Conservation (phyloP, 805 yeast genomes). For the Candida alai region DNA sequence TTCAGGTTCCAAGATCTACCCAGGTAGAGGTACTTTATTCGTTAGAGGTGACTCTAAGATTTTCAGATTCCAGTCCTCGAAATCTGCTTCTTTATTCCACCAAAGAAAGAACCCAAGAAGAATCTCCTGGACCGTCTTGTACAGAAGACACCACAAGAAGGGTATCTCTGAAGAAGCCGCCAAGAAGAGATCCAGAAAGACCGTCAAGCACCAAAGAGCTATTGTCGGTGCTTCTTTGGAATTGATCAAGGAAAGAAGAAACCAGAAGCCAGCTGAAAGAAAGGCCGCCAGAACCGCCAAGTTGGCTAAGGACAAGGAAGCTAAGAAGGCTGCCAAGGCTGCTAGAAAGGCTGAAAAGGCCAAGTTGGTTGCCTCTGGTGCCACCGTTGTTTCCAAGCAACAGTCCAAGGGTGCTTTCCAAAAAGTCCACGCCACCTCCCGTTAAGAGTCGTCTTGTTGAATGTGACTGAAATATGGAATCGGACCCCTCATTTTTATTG, state of each 20-base stretch:
- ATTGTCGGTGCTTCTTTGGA: slow-evolving; percentile 99
- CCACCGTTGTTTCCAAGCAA: slow-evolving; percentile 76
- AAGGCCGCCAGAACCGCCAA: slow-evolving; percentile 95
- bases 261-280: slow-evolving; percentile 94
- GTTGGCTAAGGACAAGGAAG: slow-evolving; percentile 76
- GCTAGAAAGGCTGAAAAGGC: slow-evolving; percentile 95
- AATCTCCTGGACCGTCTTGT: slow-evolving; percentile 98
- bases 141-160: slow-evolving; percentile 99
- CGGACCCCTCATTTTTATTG: neutral
- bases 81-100: slow-evolving; percentile 95
- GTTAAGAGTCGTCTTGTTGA: slow-evolving; percentile 66
- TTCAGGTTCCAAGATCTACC: slow-evolving; percentile 99
- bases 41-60: slow-evolving; percentile 99
- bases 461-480: slow-evolving; percentile 3
- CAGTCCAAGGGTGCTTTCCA: slow-evolving; percentile 98
- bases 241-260: slow-evolving; percentile 96
- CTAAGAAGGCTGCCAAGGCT: slow-evolving; percentile 88
- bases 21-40: slow-evolving; percentile 99
- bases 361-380: slow-evolving; percentile 71
- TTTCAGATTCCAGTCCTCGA: slow-evolving; percentile 98
- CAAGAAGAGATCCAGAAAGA: slow-evolving; percentile 95
- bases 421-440: slow-evolving; percentile 95
- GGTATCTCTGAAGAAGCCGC: slow-evolving; percentile 98
- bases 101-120: slow-evolving; percentile 99
- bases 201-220: slow-evolving; percentile 98